phyloP scores from a whole-genome alignment of 768 basidiomycete species.

The Suillus brevipes region DNA sequence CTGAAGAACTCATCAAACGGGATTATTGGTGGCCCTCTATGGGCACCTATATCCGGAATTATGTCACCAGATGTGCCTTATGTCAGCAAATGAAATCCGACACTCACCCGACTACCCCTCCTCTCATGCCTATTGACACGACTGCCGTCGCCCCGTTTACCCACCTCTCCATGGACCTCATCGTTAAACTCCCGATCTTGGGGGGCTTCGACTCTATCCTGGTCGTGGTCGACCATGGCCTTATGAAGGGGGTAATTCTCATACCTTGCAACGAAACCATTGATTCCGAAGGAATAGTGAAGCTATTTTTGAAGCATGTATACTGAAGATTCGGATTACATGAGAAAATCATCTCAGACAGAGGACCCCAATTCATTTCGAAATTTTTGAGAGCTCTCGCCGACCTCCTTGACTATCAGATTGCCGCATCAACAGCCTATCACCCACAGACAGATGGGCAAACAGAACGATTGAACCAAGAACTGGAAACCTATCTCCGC shows the following conservation, averaged over 20 bases:
- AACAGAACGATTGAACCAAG: no score
- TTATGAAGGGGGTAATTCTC: not conserved
- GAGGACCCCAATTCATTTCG: no score
- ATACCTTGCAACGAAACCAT: not conserved
- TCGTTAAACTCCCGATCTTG: not conserved
- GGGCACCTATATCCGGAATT: not conserved
- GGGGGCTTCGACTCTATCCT: not conserved
- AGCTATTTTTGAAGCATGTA: no score
- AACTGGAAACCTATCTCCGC: no score
- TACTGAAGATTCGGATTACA: no score
- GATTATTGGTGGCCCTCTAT: conserved; percentile 3
- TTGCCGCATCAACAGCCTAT: no score
- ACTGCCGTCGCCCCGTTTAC: not conserved
- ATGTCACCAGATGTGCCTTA: not conserved
- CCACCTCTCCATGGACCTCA: not conserved
- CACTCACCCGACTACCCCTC: not conserved
- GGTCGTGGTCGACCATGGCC: not conserved
- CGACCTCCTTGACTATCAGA: no score
- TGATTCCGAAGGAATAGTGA: not conserved
- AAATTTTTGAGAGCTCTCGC: no score
- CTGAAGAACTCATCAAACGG: no score
- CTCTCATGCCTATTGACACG: not conserved
- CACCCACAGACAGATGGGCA: no score
- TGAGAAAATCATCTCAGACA: no score
- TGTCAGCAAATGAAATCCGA: not conserved